Percentiles rank a stretch among this genome's conserved stretches.
Conservation (phyloP, 257 asterid genomes). For the Solanum infundibuliforme region DNA sequence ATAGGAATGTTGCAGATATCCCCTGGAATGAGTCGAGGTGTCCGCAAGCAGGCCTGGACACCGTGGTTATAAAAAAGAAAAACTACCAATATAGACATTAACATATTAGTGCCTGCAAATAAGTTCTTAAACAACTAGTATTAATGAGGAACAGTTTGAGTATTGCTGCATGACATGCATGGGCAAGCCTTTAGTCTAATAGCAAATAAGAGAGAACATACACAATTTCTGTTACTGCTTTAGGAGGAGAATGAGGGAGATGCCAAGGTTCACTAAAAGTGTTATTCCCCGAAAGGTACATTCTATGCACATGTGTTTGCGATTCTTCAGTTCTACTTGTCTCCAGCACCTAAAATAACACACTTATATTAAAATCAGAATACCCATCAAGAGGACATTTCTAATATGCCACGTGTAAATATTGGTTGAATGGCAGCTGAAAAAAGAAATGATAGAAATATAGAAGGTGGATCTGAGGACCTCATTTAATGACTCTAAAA, state of each 20-base stretch:
- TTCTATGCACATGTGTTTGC: constrained; percentile 72
- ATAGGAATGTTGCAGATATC: background rate
- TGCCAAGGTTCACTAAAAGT: constrained; percentile 87
- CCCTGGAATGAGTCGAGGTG: background rate
- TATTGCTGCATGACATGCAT: background rate
- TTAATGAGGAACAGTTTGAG: background rate
- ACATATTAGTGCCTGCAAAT: background rate
- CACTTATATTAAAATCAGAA: background rate
- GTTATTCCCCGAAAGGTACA: constrained; percentile 76
- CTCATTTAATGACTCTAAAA: constrained; percentile 85
- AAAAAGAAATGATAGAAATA: background rate
- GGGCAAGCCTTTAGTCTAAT: background rate
- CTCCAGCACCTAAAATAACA: constrained; percentile 59
- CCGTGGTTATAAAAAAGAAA: background rate
- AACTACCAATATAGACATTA: background rate
- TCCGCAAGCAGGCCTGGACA: background rate
- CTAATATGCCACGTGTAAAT: background rate
- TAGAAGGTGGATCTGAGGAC: constrained; percentile 20
- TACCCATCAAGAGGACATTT: background rate
- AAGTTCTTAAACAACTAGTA: background rate
- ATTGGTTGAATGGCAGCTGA: background rate
- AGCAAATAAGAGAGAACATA: constrained; percentile 24
- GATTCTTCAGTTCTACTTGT: constrained; percentile 80
- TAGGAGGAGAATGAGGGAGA: constrained; percentile 82
- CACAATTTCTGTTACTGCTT: constrained; percentile 80